Base-by-base conservation (phyloP, 495 filamentous ascomycete species). In the Paragyromitra xinjiangensis region DNA sequence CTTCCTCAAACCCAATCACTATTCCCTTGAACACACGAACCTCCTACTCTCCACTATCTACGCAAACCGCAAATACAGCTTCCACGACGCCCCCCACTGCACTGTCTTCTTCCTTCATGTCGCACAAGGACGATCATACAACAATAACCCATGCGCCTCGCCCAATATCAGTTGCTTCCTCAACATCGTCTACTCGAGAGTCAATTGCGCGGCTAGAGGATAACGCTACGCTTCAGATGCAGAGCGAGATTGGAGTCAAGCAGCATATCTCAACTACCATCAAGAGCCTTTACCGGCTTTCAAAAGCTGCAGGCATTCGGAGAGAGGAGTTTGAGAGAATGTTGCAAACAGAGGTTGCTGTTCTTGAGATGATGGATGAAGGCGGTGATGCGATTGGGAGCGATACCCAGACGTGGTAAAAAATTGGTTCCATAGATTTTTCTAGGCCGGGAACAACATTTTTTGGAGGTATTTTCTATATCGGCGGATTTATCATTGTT, bases 181-280 rank as follows among this genome's bases (percentile, higher is more conserved):
- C 84, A 16, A 50, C 67, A 1, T 83, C 80, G 7, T 86, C 85
- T n/a, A 81, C 83, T 22, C 84, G 84, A 16, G 75, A 78, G n/a
- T 83, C 82, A 24, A 89, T 94, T 16, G 89, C 90, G 6, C 90
- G 86, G 74, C 83, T 94, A 51, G 93, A 93, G 79, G 87, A 88
- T 39, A 86, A 86, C 26, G 92, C 91, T 2, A 88, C 88, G 64
- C 88, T 83, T 61, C 89, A 89, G 71, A 89, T 90, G 22, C 88
- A 89, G 64, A 91, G 87, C 67, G 94, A 97, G 81, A 86, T 92
- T 14, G 94, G 91, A 3, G 89, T 98, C 24, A 93, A 93, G 83
- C 93, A 97, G 83, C 95, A 98, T 83, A 91, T 99, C 34, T 89
- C 91, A 55, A 90, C 92, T 6, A 94, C 91, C 81, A 90, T 99